Conservation (phyloP, 768 basidiomycete species). For the Amanita fuliginea region DNA sequence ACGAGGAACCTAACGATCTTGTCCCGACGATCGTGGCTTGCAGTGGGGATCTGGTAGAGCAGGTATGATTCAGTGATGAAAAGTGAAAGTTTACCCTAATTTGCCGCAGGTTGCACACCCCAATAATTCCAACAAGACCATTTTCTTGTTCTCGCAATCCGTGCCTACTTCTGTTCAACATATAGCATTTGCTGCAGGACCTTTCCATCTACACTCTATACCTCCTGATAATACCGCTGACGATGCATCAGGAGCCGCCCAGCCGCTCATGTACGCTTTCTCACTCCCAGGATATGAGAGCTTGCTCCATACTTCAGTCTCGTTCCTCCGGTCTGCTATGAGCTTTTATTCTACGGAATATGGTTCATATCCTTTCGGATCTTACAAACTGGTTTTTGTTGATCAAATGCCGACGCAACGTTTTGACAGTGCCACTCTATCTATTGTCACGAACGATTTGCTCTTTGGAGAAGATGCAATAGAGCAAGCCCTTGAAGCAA, state of each 20-base stretch:
- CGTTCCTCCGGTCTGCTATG: slow-evolving; percentile 82
- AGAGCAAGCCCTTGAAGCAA: slow-evolving; percentile 86
- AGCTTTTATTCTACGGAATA: slow-evolving; percentile 85
- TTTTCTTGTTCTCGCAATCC: slow-evolving; percentile 85
- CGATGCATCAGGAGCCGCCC: slow-evolving; percentile 51
- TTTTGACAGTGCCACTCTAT: slow-evolving; percentile 78
- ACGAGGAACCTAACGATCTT: slow-evolving; percentile 45
- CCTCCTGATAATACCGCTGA: slow-evolving; percentile 49
- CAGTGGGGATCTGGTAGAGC: slow-evolving; percentile 91
- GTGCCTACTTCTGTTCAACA: slow-evolving; percentile 92
- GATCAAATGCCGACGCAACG: slow-evolving; percentile 76
- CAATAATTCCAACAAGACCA: slow-evolving; percentile 85
- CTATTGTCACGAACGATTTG: slow-evolving; percentile 69
- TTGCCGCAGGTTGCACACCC: slow-evolving; percentile 75
- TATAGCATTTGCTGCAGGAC: slow-evolving; percentile 91
- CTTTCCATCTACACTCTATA: slow-evolving; percentile 73
- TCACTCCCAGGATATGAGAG: slow-evolving; percentile 84
- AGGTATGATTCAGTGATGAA: slow-evolving; percentile 38
- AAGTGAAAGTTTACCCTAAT: background rate
- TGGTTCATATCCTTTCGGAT: slow-evolving; percentile 93
- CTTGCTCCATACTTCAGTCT: slow-evolving; percentile 55
- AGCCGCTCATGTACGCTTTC: slow-evolving; percentile 81
- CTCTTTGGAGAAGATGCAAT: slow-evolving; percentile 83
- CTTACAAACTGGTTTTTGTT: slow-evolving; percentile 91
- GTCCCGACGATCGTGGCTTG: slow-evolving; percentile 82